Percentiles rank a stretch among this genome's conserved stretches.
Conservation (phyloP, 2,329 filamentous ascomycete genomes). For the Trichoderma endophyticum region DNA sequence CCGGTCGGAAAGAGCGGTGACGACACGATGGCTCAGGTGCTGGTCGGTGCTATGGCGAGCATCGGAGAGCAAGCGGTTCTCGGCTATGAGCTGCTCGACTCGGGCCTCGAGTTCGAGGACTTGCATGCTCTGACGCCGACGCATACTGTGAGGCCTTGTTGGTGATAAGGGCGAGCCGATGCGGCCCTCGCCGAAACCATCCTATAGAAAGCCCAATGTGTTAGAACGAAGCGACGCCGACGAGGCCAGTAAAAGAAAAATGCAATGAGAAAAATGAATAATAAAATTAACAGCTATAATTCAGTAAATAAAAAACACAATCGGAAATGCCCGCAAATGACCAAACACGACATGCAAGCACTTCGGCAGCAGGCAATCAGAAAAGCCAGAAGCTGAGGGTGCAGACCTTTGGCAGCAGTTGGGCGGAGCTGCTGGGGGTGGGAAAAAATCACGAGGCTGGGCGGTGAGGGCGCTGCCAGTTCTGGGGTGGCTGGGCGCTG, state of each 20-base stretch:
- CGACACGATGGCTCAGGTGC: constrained; percentile 61
- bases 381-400: constrained; percentile 7
- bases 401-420: constrained; percentile 9
- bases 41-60: constrained; percentile 69
- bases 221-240: constrained; percentile 13
- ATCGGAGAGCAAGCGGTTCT: constrained; percentile 77
- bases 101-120: constrained; percentile 84
- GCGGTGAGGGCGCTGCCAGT: not conserved
- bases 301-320: not conserved
- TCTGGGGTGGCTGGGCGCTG: constrained; percentile 6
- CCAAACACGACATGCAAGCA: constrained; percentile 15
- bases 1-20: constrained; percentile 71
- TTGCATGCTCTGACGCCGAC: constrained; percentile 96
- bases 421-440: constrained; percentile 2
- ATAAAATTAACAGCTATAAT: not conserved
- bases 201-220: constrained; percentile 48
- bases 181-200: constrained; percentile 88
- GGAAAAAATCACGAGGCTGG: constrained; percentile 19
- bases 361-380: constrained; percentile 16
- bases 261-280: not conserved
- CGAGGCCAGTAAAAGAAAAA: not conserved
- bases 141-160: constrained; percentile 91
- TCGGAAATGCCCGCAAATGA: constrained; percentile 8
- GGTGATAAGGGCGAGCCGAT: constrained; percentile 86
- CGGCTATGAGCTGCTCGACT: constrained; percentile 78